Base-by-base conservation (phyloP, 2,329 filamentous ascomycete genomes). In the Aspergillus felis region DNA sequence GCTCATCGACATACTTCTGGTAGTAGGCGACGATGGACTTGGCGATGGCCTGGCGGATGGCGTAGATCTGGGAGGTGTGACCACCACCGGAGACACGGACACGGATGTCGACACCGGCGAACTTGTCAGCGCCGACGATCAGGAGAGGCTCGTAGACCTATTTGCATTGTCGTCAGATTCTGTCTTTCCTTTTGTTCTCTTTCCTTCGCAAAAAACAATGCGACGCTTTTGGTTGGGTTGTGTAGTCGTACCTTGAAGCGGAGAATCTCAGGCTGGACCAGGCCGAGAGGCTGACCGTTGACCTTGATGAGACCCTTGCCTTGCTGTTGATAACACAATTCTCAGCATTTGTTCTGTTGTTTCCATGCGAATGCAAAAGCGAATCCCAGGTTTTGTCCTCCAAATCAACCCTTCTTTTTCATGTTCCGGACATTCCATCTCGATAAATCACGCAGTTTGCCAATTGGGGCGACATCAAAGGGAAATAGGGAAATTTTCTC, bases 1-100 rank as follows among this genome's bases (percentile, higher is more conserved):
- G 92, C 90, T 99, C 94, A 78, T 99, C 94, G 82, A 97, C 91
- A 84, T 88, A 99, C 87, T 99, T 97, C 85, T 97, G 93, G 90
- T 97, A 97, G 89, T 97, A 97, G 81, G 92, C 89, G 76, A 96
- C 88, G 78, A 96, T 91, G 74, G 89, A 89, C 88, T 97, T 99
- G 84, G 92, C 88, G 78, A 99, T 97, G 74, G 94, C 93, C 85
- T 99, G 94, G 74, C 94, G 92, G 85, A 97, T 91, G 79, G 94
- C 94, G 83, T 97, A 97, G 82, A 96, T 86, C 82, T 97, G 92
- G 61, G 91, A 96, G 68, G 90, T 92, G 86, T 97, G 93, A 84
- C 93, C 94, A 90, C 94, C 94, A 79, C 94, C 94, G 75, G 87
- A 85, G 75, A 97, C 94, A 76, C 92, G 90, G 78, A 97, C 91